Conservation (phyloP, 2,329 filamentous ascomycete species). For the Colletotrichum aenigma region DNA sequence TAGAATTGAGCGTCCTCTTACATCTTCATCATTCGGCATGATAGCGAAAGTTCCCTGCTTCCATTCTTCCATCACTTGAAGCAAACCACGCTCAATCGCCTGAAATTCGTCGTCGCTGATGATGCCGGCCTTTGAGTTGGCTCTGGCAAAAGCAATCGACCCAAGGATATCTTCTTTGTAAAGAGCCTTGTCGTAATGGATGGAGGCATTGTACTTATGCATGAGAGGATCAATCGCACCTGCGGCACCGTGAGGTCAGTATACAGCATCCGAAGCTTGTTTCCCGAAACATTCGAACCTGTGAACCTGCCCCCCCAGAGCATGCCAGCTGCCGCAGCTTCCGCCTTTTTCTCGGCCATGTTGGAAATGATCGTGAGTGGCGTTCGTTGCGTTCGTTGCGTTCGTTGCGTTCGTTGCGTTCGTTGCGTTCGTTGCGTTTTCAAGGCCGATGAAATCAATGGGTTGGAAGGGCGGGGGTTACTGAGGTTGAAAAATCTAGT, state of each 20-base stretch:
- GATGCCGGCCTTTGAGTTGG: slow-evolving; percentile 65
- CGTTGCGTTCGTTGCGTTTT: not conserved
- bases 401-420: not conserved
- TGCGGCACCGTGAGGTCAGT: not conserved
- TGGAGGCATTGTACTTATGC: slow-evolving; percentile 65
- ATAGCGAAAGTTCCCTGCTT: slow-evolving; percentile 28
- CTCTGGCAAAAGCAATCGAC: slow-evolving; percentile 68
- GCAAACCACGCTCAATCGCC: slow-evolving; percentile 65
- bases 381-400: not conserved
- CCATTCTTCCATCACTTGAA: slow-evolving; percentile 36
- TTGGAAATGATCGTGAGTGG: not conserved
- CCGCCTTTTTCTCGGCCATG: slow-evolving; percentile 24
- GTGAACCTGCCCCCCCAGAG: slow-evolving; percentile 40
- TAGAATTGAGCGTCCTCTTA: slow-evolving; percentile 10
- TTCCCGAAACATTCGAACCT: slow-evolving; percentile 34
- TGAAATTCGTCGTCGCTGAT: slow-evolving; percentile 66
- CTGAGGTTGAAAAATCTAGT: no score
- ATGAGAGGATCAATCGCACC: slow-evolving; percentile 22
- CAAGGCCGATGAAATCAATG: not conserved
- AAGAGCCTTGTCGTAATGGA: slow-evolving; percentile 68
- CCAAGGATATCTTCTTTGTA: slow-evolving; percentile 70
- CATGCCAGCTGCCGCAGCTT: slow-evolving; percentile 29
- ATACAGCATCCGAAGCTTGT: not conserved
- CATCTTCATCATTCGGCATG: slow-evolving; percentile 15
- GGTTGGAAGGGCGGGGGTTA: not conserved